Base-by-base conservation (phyloP, 106 monocot species). In the Agapanthus africanus region DNA sequence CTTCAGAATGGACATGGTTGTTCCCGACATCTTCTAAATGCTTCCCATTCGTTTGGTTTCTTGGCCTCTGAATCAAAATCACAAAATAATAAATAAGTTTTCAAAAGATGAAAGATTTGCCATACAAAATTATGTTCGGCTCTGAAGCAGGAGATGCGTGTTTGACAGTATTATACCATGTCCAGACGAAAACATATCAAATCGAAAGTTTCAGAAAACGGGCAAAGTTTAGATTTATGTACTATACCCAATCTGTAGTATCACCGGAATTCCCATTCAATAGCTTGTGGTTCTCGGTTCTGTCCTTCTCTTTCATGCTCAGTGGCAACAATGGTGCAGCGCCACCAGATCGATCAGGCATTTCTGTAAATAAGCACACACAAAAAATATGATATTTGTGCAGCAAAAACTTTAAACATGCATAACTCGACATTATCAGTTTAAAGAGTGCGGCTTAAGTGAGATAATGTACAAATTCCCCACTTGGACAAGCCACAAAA, bases 41-140 rank as follows among this genome's bases (percentile, higher is more conserved):
- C 59, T 88, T 89, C 18, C 93, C 93, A 28, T 84, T 90, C 63
- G 57, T 73, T 71, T 87, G 90, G 7, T 50, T 79, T 73, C 94
- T 83, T 63, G 74, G 87, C 49, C 94, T 87, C 94, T 93, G 81
- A 21, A 64, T 23, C 16, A 38, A 60, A 21, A 46, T 41, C 13
- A 63, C 37, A n/a, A n/a, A n/a, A n/a, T n/a, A n/a, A n/a, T n/a
- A n/a, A n/a, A n/a, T n/a, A n/a, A n/a, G n/a, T n/a, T n/a, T n/a
- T n/a, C n/a, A n/a, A n/a, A n/a, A n/a, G n/a, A n/a, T n/a, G n/a
- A n/a, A n/a, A n/a, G n/a, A n/a, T n/a, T n/a, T n/a, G n/a, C n/a
- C n/a, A n/a, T n/a, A n/a, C n/a, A n/a, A n/a, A n/a, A n/a, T n/a
- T n/a, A n/a, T n/a, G n/a, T n/a, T n/a, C n/a, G n/a, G n/a, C n/a